phyloP scores from a whole-genome alignment of 306 rosid species.

The Cucurbita maxima region DNA sequence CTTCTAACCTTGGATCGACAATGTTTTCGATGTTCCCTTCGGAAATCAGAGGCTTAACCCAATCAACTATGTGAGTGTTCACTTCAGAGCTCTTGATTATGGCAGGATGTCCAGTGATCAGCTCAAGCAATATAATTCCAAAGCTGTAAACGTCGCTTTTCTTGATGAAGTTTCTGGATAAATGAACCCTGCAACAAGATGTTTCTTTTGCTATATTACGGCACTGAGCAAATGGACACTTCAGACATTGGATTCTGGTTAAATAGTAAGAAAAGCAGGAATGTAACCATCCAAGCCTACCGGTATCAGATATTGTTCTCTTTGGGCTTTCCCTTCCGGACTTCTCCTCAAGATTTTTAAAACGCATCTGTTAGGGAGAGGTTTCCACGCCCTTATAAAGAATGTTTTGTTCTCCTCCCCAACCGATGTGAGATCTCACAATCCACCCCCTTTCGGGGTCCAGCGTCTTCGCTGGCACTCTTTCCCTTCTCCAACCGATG shows the following conservation, averaged over 20 bases:
- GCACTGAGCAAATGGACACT: background rate
- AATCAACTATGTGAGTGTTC: constrained; percentile 9
- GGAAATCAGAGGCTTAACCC: constrained; percentile 4
- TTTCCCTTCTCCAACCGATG: too few relatives aligned
- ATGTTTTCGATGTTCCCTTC: constrained; percentile 2
- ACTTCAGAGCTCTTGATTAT: background rate
- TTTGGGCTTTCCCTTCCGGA: too few relatives aligned
- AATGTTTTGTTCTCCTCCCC: too few relatives aligned
- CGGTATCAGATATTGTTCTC: too few relatives aligned
- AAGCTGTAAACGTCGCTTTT: constrained; percentile 19
- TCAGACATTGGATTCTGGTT: background rate
- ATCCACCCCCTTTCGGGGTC: too few relatives aligned
- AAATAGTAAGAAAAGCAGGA: background rate
- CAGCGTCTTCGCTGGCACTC: too few relatives aligned
- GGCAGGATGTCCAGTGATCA: constrained; percentile 14
- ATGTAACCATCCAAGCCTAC: too few relatives aligned
- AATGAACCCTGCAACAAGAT: background rate
- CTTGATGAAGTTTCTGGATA: background rate
- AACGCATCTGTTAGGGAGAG: too few relatives aligned
- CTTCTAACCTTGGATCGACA: constrained; percentile 13
- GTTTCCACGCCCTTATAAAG: too few relatives aligned
- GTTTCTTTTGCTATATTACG: background rate
- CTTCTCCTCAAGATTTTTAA: too few relatives aligned
- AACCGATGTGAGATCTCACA: too few relatives aligned
- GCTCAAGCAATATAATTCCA: constrained; percentile 14